These are phyloP conservation scores for Alternaria dauci DNA, from an alignment of 2,329 filamentous ascomycete species.

Conservation along the genomic window DNA sequence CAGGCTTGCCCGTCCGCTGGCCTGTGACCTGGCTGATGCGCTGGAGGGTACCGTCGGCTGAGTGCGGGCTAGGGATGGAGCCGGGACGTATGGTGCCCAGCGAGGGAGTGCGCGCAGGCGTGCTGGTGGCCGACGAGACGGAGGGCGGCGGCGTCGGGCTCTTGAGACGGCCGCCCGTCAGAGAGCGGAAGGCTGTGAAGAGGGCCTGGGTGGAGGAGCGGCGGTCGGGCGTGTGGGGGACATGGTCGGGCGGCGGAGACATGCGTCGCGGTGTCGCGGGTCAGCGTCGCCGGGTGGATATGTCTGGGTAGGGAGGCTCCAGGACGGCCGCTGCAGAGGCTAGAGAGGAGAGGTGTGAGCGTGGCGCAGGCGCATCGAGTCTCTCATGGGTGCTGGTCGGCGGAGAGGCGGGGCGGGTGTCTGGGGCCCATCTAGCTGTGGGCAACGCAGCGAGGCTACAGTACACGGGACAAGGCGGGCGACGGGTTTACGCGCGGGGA, in stretches of 20 bases:
- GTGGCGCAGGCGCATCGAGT: conserved; percentile 29
- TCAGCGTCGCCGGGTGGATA: not conserved
- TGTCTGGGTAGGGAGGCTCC: not conserved
- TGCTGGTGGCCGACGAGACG: conserved; percentile 40
- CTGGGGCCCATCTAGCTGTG: conserved; percentile 23
- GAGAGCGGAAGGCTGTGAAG: conserved; percentile 49
- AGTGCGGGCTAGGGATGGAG: conserved; percentile 32
- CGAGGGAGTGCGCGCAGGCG: conserved; percentile 42
- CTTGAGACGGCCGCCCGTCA: conserved; percentile 49
- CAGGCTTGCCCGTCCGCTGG: conserved; percentile 27
- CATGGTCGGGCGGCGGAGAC: conserved; percentile 50
- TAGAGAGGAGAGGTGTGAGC: conserved; percentile 15
- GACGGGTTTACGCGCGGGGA: conserved; percentile 2
- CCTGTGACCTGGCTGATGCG: conserved; percentile 36
- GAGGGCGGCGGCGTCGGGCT: conserved; percentile 45
- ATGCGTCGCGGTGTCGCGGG: conserved; percentile 36
- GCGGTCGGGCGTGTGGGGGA: conserved; percentile 49
- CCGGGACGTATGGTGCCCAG: conserved; percentile 33
- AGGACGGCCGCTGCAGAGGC: conserved; percentile 7
- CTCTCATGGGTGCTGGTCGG: conserved; percentile 26
- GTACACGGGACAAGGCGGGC: not conserved
- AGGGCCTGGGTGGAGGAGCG: conserved; percentile 50
- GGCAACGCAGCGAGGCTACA: not conserved
- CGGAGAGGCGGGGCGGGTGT: conserved; percentile 25
- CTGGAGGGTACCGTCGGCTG: conserved; percentile 40